Evolutionary conservation across 2,329 filamentous ascomycete species (phyloP).

Genomic region (Pseudocercospora cruenta): DNA sequence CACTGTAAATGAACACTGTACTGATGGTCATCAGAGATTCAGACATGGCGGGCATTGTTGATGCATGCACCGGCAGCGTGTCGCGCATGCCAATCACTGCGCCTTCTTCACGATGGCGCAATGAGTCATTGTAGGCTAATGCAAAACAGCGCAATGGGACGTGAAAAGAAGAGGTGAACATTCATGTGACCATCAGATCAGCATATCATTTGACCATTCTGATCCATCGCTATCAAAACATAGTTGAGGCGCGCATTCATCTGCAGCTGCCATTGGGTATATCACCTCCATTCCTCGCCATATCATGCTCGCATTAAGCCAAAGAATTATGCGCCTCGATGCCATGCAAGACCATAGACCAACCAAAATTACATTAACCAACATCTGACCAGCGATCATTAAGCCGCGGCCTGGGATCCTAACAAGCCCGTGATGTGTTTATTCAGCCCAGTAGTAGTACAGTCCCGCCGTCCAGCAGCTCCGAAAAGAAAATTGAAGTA

Average conservation of each 20-base stretch:
- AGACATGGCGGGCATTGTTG: no score
- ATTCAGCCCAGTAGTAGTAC: conserved; percentile 17
- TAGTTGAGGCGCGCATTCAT: conserved; percentile 23
- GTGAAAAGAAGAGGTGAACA: not conserved
- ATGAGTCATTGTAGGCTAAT: not conserved
- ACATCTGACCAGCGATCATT: conserved; percentile 5
- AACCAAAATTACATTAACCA: conserved; percentile 19
- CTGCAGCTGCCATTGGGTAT: conserved; percentile 27
- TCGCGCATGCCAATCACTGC: not conserved
- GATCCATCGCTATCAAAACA: conserved; percentile 18
- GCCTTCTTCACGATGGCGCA: not conserved
- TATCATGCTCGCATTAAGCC: conserved; percentile 19
- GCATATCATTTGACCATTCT: conserved; percentile 17
- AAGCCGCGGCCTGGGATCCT: conserved; percentile 11
- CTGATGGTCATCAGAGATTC: no score
- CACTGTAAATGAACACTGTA: no score
- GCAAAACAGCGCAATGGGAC: not conserved
- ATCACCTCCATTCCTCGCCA: conserved; percentile 19
- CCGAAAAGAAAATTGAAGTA: conserved; percentile 7
- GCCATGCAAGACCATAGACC: conserved; percentile 16
- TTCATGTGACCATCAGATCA: conserved; percentile 1
- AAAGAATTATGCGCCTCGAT: conserved; percentile 17
- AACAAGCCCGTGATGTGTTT: conserved; percentile 9
- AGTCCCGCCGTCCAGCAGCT: conserved; percentile 25
- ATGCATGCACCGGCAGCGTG: not conserved